These are phyloP conservation scores for Yueomyces sp. DNA, from an alignment of 805 yeast genomes.

Conservation along the genomic window DNA sequence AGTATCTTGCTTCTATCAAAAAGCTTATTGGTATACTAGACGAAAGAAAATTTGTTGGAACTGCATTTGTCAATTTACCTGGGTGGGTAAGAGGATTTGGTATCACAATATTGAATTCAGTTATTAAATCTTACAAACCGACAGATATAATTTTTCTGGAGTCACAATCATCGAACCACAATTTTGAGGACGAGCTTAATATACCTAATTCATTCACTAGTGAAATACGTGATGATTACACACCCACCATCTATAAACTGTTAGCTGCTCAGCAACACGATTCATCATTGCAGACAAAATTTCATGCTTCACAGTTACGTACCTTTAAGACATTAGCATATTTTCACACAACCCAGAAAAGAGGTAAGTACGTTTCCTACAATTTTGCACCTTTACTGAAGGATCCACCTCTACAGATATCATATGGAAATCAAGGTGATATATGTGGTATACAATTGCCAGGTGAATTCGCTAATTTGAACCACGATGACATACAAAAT, in stretches of 20 bases:
- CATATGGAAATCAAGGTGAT: slow-evolving; percentile 25
- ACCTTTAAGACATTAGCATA: slow-evolving; percentile 37
- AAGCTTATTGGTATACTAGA: slow-evolving; percentile 25
- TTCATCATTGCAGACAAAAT: slow-evolving; percentile 19
- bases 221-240: slow-evolving; percentile 16
- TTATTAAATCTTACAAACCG: slow-evolving; percentile 36
- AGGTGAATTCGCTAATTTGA: slow-evolving; percentile 22
- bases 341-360: slow-evolving; percentile 31
- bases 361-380: slow-evolving; percentile 10
- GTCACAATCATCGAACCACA: slow-evolving; percentile 11
- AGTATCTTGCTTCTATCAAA: slow-evolving; percentile 34
- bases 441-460: slow-evolving; percentile 25
- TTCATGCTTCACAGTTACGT: slow-evolving; percentile 39
- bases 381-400: slow-evolving; percentile 32
- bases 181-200: slow-evolving; percentile 15
- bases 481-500: slow-evolving; percentile 22
- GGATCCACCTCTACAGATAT: slow-evolving; percentile 28
- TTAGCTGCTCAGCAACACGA: slow-evolving; percentile 23
- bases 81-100: slow-evolving; percentile 93
- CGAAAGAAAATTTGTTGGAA: slow-evolving; percentile 22
- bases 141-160: slow-evolving; percentile 45
- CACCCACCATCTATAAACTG: slow-evolving; percentile 19
- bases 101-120: slow-evolving; percentile 40
- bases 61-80: slow-evolving; percentile 61
- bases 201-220: slow-evolving; percentile 18